A percentile compares a stretch with the other conserved stretches of the same genome.
phyloP scores from a whole-genome alignment of 208 protist species.

The Trypanosoma avium region DNA sequence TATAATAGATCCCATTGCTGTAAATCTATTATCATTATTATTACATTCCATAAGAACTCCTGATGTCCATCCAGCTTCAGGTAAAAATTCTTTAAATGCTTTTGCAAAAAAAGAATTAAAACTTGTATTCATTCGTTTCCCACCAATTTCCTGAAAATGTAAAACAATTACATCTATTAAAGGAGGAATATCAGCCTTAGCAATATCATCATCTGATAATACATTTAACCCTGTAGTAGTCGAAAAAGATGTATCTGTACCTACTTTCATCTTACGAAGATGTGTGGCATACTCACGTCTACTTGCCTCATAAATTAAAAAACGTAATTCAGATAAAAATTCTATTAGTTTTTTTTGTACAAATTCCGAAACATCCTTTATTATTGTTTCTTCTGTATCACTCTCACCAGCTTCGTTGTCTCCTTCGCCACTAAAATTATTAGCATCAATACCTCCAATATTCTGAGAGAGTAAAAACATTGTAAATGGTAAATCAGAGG shows the following conservation, averaged over 20 bases:
- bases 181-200: slow-evolving; percentile 23
- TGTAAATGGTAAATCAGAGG: slow-evolving; percentile 36
- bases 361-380: slow-evolving; percentile 9
- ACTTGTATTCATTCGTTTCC: slow-evolving; percentile 48
- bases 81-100: slow-evolving; percentile 44
- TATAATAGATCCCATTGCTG: slow-evolving; percentile 64
- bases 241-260: background rate
- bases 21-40: slow-evolving; percentile 44
- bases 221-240: slow-evolving; percentile 4
- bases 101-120: slow-evolving; percentile 60
- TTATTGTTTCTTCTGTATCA: background rate
- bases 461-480: slow-evolving; percentile 79
- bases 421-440: background rate
- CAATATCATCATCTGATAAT: background rate
- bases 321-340: slow-evolving; percentile 61
- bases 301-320: slow-evolving; percentile 53
- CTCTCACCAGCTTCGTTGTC: background rate
- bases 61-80: slow-evolving; percentile 74
- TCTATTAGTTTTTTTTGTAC: slow-evolving; percentile 27
- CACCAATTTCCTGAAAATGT: slow-evolving; percentile 85
- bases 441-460: slow-evolving; percentile 55
- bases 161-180: slow-evolving; percentile 80
- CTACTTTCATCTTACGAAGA: slow-evolving; percentile 11
- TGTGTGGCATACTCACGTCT: slow-evolving; percentile 23
- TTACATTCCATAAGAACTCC: slow-evolving; percentile 69